These are phyloP conservation scores for Urtica urens DNA, from an alignment of 306 rosid species.

Conservation along the genomic window DNA sequence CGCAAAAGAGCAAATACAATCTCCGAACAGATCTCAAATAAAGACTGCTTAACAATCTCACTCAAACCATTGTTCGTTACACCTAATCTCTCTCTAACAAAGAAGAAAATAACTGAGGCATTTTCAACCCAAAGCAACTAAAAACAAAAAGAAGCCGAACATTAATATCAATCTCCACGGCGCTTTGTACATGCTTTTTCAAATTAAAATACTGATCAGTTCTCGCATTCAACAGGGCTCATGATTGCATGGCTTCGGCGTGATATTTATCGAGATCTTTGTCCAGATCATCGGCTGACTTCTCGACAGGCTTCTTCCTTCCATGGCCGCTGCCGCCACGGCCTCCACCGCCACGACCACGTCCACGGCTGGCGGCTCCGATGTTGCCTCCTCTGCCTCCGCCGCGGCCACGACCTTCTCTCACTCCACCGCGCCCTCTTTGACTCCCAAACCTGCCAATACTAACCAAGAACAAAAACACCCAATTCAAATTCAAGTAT, in stretches of 20 bases:
- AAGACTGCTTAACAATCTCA: too few relatives aligned
- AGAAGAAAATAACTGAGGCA: constrained; percentile 4
- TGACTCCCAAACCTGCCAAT: constrained; percentile 21
- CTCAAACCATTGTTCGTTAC: too few relatives aligned
- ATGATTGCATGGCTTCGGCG: constrained; percentile 65
- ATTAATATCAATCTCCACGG: too few relatives aligned
- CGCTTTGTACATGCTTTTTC: constrained; percentile 43
- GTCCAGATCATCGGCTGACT: constrained; percentile 77
- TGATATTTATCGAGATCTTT: constrained; percentile 77
- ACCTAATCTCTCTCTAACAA: neutral
- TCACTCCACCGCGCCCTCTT: constrained; percentile 44
- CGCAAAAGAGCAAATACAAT: too few relatives aligned
- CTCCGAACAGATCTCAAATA: too few relatives aligned
- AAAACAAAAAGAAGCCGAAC: constrained; percentile 1
- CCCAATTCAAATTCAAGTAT: too few relatives aligned
- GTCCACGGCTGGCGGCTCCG: constrained; percentile 6
- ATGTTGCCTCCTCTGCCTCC: constrained; percentile 14
- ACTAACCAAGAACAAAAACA: neutral
- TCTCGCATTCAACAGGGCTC: constrained; percentile 8
- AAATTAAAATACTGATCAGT: constrained; percentile 4
- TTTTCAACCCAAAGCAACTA: neutral
- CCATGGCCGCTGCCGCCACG: constrained; percentile 40
- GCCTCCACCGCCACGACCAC: constrained; percentile 2
- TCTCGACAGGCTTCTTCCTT: constrained; percentile 46
- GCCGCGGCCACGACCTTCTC: constrained; percentile 21